Evolutionary conservation across 495 filamentous ascomycete species (phyloP), one percentile per base, ranked within the genome.

Genomic region (Neurospora sp.): DNA sequence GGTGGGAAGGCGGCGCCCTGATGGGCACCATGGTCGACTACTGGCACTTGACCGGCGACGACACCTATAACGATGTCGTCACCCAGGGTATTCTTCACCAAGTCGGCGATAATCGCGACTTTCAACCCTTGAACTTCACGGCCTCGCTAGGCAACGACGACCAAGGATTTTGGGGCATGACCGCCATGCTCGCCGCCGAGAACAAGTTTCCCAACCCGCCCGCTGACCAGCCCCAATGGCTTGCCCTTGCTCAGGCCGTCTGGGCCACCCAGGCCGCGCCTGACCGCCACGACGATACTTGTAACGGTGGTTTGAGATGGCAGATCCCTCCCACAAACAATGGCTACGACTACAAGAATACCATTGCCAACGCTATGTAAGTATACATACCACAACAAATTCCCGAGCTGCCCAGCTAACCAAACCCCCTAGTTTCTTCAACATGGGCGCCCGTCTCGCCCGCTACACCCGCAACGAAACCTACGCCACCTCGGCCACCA

Each of bases 281-380:
- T 85, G 76, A 79, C 1, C 88, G 94, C 42, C 83, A 83, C 20
- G 83, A 87, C 69, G 84, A 83, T 11, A 89, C 86, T 2, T 94
- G 92, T 76, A 83, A 83, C 46, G 92, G 92, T 59, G 92, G 92
- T 23, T 77, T 96, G 73, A 85, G 89, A 54, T 96, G 93, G 93
- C 93, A 95, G 80, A 90, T 95, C 27, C 90, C 91, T 72, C 86
- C 87, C 3, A 89, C 86, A 75, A 93, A 93, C 77, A 87, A 84
- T n/a, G 93, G 93, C 7, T 96, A 92, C 76, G 86, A 90, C 75
- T 95, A 96, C 83, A 95, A 95, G 82, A 96, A 94, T 80, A 88
- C 88, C 89, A 71, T 79, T 72, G 77, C 79, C 73, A 90, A 93
- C 70, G 77, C 75, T n/a, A 62, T 62, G 54, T 35, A 62, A 35